A percentile compares a stretch with the other conserved stretches of the same genome.
phyloP scores from a whole-genome alignment of 768 basidiomycete species.

The Rhodosporidiobolus sp. region DNA sequence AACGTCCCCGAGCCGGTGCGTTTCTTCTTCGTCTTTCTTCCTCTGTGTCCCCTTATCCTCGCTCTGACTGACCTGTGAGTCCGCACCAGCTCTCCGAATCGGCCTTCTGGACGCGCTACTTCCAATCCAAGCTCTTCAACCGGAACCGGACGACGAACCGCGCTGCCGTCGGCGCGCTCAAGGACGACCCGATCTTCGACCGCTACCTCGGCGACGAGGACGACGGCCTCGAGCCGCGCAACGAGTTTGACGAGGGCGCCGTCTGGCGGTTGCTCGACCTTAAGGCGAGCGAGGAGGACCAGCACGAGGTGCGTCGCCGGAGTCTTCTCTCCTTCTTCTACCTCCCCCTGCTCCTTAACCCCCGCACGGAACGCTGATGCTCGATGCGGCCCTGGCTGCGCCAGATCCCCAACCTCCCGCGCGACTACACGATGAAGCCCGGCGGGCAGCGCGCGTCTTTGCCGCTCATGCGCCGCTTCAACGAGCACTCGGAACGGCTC shows the following conservation, averaged over 20 bases:
- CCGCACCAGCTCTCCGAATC: conserved; percentile 70
- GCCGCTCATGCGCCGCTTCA: conserved; percentile 93
- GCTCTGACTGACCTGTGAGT: background rate
- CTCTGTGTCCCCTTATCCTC: background rate
- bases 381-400: too few species aligned
- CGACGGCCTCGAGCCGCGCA: conserved; percentile 80
- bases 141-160: conserved; percentile 87
- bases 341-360: conserved; percentile 3
- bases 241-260: conserved; percentile 53
- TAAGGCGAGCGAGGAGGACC: conserved; percentile 84
- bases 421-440: conserved; percentile 90
- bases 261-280: conserved; percentile 80
- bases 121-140: conserved; percentile 92
- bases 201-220: conserved; percentile 94
- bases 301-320: conserved; percentile 63
- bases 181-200: conserved; percentile 91
- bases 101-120: conserved; percentile 95
- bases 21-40: background rate
- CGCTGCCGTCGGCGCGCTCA: conserved; percentile 70
- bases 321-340: background rate
- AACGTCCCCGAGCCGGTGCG: conserved; percentile 82
- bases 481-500: conserved; percentile 89
- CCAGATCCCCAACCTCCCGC: conserved; percentile 77
- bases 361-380: too few species aligned
- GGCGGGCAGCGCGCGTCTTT: conserved; percentile 81